Evolutionary conservation across 306 rosid genomes (phyloP), one percentile per base, ranked within the genome.

Genomic region (Biancaea sappan): DNA sequence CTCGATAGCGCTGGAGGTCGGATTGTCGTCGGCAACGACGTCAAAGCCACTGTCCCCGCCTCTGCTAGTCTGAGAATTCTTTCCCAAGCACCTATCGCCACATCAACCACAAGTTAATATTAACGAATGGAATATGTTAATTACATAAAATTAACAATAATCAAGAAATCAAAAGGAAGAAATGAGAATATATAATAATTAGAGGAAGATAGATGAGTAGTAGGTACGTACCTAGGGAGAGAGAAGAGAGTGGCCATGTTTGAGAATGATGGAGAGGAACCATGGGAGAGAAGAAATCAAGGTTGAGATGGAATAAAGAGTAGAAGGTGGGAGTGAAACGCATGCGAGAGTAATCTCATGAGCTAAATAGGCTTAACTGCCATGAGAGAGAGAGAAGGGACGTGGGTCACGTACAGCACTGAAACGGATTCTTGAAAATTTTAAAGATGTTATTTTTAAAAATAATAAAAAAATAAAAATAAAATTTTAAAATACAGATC

Each of bases 201-300:
- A n/a, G n/a, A n/a, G n/a, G n/a, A n/a, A n/a, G n/a, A n/a, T n/a
- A n/a, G n/a, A n/a, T n/a, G n/a, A n/a, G n/a, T n/a, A n/a, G n/a
- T n/a, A n/a, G n/a, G n/a, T n/a, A n/a, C n/a, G n/a, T 22, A 92
- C 96, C 96, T 68, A 71, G 84, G 68, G 74, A 86, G 81, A 85
- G 85, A 89, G 87, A 80, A 86, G 85, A 86, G 71, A 82, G 62
- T 51, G 77, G 83, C 81, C 98, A 94, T 94, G 94, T 76, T 79
- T 73, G 83, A 60, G 91, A 77, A 76, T 71, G 81, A 58, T 84
- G 74, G 78, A 61, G 73, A 60, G 74, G 19, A 86, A 88, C 80
- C 96, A 91, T 89, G 87, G 89, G 86, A 81, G 81, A 46, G 68
- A 35, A 50, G 56, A 5, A 47, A n/a, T n/a, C n/a, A 14, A 62